Conservation (phyloP, 1,284 basidiomycete genomes). For the Fomitiporia mediterranea region DNA sequence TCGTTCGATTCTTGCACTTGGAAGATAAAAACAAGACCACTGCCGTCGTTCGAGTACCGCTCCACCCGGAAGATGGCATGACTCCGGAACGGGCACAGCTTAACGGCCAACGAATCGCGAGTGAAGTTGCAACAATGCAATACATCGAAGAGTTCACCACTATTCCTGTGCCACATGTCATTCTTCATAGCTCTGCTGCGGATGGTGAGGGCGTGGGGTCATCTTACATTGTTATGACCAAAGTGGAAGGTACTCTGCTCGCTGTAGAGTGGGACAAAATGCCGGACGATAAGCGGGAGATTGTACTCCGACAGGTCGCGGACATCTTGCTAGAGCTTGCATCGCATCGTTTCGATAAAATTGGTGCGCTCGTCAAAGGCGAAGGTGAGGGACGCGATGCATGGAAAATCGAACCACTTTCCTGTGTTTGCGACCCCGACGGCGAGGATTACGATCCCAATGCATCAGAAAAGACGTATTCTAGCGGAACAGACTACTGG, state of each 20-base stretch:
- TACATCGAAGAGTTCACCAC: background rate
- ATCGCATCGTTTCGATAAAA: background rate
- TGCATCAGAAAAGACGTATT: background rate
- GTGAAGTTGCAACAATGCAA: background rate
- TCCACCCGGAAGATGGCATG: background rate
- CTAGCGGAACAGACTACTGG: background rate
- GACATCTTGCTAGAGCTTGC: background rate
- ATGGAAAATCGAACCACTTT: background rate
- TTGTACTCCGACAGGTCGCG: background rate
- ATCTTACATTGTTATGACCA: background rate
- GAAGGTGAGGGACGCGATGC: background rate
- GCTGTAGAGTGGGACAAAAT: background rate
- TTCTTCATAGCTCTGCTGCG: background rate
- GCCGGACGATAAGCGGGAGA: background rate
- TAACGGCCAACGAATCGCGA: background rate
- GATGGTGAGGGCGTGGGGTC: background rate
- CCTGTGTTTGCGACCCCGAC: background rate
- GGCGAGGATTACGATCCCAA: background rate
- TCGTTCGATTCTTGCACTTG: background rate
- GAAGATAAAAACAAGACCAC: background rate
- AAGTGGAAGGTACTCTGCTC: background rate
- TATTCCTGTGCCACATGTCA: background rate
- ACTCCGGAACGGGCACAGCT: background rate
- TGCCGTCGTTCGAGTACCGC: background rate
- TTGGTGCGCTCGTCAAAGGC: background rate